Evolutionary conservation across 495 filamentous ascomycete genomes (phyloP).

Genomic region (Annulohypoxylon moriforme): DNA sequence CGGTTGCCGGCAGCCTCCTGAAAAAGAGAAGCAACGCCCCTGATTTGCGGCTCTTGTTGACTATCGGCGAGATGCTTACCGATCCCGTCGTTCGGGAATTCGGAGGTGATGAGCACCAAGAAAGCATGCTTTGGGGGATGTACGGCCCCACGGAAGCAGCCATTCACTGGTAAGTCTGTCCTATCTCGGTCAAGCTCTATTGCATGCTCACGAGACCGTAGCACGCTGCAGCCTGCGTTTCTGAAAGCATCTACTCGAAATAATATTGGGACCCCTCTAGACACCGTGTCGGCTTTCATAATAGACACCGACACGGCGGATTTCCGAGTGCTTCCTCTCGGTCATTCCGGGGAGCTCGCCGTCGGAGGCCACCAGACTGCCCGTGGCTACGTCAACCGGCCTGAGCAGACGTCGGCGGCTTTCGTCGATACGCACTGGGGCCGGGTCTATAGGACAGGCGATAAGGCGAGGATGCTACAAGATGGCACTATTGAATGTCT

Average conservation of each 20-base stretch:
- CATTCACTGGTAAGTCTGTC: conserved; percentile 68
- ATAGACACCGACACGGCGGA: conserved; percentile 48
- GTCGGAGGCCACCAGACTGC: conserved; percentile 85
- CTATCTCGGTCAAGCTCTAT: not conserved
- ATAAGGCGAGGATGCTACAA: conserved; percentile 75
- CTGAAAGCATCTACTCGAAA: conserved; percentile 60
- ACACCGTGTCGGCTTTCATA: conserved; percentile 81
- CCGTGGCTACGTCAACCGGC: conserved; percentile 82
- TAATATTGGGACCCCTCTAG: conserved; percentile 77
- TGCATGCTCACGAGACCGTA: conserved; percentile 19
- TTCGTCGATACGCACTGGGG: conserved; percentile 69
- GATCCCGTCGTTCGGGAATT: conserved; percentile 77
- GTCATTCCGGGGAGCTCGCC: conserved; percentile 81
- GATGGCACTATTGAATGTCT: conserved; percentile 82
- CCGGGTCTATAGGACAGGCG: conserved; percentile 85
- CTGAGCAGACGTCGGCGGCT: conserved; percentile 75
- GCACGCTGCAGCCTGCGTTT: conserved; percentile 56
- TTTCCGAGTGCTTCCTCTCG: conserved; percentile 68
- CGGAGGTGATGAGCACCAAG: conserved; percentile 57
- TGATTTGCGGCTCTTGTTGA: conserved; percentile 71
- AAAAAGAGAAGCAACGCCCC: conserved; percentile 70
- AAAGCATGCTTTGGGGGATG: conserved; percentile 79
- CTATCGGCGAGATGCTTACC: conserved; percentile 91
- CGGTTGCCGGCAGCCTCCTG: conserved; percentile 77
- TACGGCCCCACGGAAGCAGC: conserved; percentile 89